Percentiles rank a stretch among this genome's conserved stretches.
Evolutionary conservation across 306 rosid genomes (phyloP).

Genomic region (Glycine latifolia): DNA sequence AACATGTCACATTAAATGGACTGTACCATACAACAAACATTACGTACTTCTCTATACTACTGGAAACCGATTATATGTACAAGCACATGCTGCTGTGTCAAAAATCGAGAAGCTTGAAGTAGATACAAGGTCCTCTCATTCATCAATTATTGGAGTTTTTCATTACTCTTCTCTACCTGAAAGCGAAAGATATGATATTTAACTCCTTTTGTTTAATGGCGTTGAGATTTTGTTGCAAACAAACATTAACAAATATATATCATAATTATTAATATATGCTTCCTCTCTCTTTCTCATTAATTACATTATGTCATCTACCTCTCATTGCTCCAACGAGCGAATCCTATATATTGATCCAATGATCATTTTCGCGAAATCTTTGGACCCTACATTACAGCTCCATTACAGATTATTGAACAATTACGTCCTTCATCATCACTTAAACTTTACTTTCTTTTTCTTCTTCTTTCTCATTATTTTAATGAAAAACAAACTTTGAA

Average conservation of each 20-base stretch:
- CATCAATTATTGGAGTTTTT: not conserved
- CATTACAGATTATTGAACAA: not conserved
- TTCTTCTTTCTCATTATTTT: not conserved
- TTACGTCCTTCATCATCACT: not conserved
- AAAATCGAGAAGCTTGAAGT: not conserved
- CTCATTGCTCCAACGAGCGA: not conserved
- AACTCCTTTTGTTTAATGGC: not conserved
- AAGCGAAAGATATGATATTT: slow-evolving; percentile 29
- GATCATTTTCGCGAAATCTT: not conserved
- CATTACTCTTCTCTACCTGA: not conserved
- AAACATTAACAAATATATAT: too few species aligned
- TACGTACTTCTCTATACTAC: not conserved
- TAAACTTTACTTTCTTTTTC: not conserved
- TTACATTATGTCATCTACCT: not conserved
- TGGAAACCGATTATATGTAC: not conserved
- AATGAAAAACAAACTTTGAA: not conserved
- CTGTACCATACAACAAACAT: not conserved
- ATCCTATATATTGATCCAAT: not conserved
- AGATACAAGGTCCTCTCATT: not conserved
- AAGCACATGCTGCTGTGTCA: not conserved
- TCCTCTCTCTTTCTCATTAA: too few species aligned
- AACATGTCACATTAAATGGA: slow-evolving; percentile 8
- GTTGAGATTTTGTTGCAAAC: slow-evolving; percentile 10
- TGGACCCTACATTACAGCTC: not conserved
- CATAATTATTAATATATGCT: too few species aligned